Base-by-base conservation (phyloP, 2,329 filamentous ascomycete genomes). In the Capronia epimyces region DNA sequence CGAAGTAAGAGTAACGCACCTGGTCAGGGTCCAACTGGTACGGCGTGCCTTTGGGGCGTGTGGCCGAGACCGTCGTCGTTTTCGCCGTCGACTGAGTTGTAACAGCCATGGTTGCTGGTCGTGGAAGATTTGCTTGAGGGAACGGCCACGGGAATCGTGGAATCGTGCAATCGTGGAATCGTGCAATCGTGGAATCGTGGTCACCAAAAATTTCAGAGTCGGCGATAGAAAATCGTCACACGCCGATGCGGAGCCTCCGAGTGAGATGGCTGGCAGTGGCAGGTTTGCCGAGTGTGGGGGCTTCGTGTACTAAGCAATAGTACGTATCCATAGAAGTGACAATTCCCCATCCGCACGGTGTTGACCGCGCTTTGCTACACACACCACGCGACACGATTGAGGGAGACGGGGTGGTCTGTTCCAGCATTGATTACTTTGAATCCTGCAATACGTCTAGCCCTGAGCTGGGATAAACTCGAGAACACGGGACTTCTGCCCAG, bases 11-110 rank as follows among this genome's bases (percentile, higher is more conserved):
- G n/a, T 47, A 13, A 32, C 41, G 43, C 62, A 76, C 73, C 67
- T 76, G 73, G 37, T 65, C 67, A 51, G 69, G 67, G 32, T 75
- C 70, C 10, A 76, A 65, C 57, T 75, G 71, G 50, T 76, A 75
- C 6, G 73, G 73, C 32, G 60, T 55, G 7, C 53, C 50, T 37
- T 59, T 46, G 3, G 57, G 46, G 13, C 37, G 45, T 46, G 47
- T 50, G 13, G 34, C 18, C 1, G 45, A 13, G 7, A 50, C 37
- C 1, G 46, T 50, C 10, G 52, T 44, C 15, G 45, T 43, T 29
- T 36, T 34, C 7, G 40, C 13, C 13, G 29, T 18, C 34, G 46
- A 13, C 25, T 44, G 46, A 7, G 42, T 39, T 21, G 52, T 25
- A 12, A 41, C 25, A 36, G 55, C 50, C 48, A 52, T 52, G 22